A percentile compares a stretch with the other conserved stretches of the same genome.
These are phyloP conservation scores for Zizania palustris DNA, from an alignment of 202 grass and related monocot species.

Conservation along the genomic window DNA sequence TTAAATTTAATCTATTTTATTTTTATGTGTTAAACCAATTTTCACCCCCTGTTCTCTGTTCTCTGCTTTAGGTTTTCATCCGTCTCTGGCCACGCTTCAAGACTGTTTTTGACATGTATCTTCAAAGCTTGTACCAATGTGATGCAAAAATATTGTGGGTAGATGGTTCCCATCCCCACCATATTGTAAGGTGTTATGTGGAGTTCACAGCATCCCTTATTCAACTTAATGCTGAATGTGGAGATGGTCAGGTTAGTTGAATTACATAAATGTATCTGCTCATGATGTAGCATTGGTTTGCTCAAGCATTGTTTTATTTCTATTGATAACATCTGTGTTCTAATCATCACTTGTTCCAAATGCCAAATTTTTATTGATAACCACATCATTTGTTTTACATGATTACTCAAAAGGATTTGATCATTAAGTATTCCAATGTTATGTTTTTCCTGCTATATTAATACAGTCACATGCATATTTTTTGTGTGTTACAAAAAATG, in stretches of 20 bases:
- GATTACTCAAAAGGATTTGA: background rate
- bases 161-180: slow-evolving; percentile 78
- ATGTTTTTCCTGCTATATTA: background rate
- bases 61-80: slow-evolving; percentile 59
- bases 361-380: slow-evolving; percentile 18
- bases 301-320: slow-evolving; percentile 11
- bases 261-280: slow-evolving; percentile 18
- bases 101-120: slow-evolving; percentile 83
- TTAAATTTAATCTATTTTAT: background rate
- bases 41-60: slow-evolving; percentile 1
- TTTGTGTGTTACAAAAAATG: background rate
- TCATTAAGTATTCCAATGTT: slow-evolving; percentile 3
- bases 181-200: slow-evolving; percentile 77
- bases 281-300: slow-evolving; percentile 3
- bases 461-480: background rate
- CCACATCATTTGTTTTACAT: background rate
- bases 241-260: slow-evolving; percentile 82
- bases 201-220: slow-evolving; percentile 88
- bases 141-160: slow-evolving; percentile 67
- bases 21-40: slow-evolving; percentile 20
- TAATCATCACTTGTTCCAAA: slow-evolving; percentile 12
- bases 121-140: slow-evolving; percentile 63
- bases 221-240: slow-evolving; percentile 88
- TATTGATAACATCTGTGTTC: slow-evolving; percentile 12
- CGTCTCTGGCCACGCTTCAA: slow-evolving; percentile 90